A percentile compares a stretch with the other conserved stretches of the same genome.
Evolutionary conservation across 2,329 filamentous ascomycete species (phyloP).

Genomic region (Plenodomus tracheiphilus): DNA sequence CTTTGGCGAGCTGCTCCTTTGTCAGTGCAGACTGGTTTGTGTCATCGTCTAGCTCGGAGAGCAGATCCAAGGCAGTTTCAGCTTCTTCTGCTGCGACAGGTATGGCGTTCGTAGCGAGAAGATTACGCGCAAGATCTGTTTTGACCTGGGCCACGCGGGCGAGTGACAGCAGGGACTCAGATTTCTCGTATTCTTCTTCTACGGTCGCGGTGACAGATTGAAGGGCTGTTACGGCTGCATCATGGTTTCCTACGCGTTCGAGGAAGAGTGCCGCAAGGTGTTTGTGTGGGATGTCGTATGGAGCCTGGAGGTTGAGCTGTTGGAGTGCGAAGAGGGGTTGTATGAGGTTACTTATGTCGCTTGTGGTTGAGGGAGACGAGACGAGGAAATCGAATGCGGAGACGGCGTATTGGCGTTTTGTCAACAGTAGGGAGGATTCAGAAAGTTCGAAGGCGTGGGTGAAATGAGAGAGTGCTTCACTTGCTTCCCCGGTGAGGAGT

Average conservation of each 20-base stretch:
- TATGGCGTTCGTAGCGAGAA: slow-evolving; percentile 70
- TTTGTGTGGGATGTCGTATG: slow-evolving; percentile 70
- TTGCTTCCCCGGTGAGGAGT: slow-evolving; percentile 70
- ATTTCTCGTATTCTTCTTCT: slow-evolving; percentile 81
- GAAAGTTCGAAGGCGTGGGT: slow-evolving; percentile 94
- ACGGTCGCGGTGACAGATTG: slow-evolving; percentile 68
- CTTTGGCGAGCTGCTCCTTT: slow-evolving; percentile 66
- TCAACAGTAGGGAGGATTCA: slow-evolving; percentile 71
- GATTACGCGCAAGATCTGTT: slow-evolving; percentile 81
- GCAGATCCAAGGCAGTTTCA: slow-evolving; percentile 77
- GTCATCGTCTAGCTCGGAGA: slow-evolving; percentile 64
- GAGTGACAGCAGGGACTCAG: slow-evolving; percentile 75
- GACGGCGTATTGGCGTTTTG: slow-evolving; percentile 76
- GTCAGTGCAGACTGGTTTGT: slow-evolving; percentile 58
- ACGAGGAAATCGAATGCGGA: slow-evolving; percentile 83
- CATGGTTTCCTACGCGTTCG: slow-evolving; percentile 74
- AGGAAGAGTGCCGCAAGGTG: slow-evolving; percentile 81
- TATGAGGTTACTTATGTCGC: slow-evolving; percentile 66
- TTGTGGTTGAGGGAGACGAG: slow-evolving; percentile 54
- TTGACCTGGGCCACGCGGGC: slow-evolving; percentile 80
- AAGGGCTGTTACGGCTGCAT: slow-evolving; percentile 65
- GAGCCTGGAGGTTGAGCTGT: slow-evolving; percentile 73
- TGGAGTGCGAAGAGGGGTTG: slow-evolving; percentile 87
- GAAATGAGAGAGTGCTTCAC: slow-evolving; percentile 82
- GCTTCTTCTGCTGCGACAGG: slow-evolving; percentile 75